phyloP scores from a whole-genome alignment of 2,329 filamentous ascomycete species.

The Myriangium duriaei region DNA sequence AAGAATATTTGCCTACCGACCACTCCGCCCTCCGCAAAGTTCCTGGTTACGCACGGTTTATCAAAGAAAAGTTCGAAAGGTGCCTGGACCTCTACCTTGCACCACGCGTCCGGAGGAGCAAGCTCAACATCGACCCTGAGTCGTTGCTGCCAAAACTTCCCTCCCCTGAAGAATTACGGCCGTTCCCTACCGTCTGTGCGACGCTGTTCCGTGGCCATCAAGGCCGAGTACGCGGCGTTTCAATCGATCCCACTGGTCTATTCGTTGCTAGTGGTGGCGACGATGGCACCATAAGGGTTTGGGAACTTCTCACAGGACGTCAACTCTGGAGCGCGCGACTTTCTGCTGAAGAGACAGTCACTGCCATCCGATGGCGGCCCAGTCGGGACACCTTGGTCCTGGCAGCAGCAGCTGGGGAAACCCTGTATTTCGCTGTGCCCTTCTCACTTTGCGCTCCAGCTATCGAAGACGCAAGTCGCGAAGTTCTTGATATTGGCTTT shows the following conservation, averaged over 20 bases:
- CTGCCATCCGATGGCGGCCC: constrained; percentile 81
- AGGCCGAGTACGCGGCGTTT: constrained; percentile 71
- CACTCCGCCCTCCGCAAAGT: constrained; percentile 80
- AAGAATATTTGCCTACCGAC: constrained; percentile 72
- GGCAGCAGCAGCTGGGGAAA: constrained; percentile 72
- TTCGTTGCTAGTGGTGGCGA: constrained; percentile 89
- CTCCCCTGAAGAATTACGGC: constrained; percentile 81
- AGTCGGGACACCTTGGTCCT: constrained; percentile 68
- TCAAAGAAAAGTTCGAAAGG: constrained; percentile 93
- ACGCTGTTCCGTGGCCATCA: constrained; percentile 81
- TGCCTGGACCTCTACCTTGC: constrained; percentile 93
- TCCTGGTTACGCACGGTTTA: constrained; percentile 75
- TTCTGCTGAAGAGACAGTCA: constrained; percentile 65
- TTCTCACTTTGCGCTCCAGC: constrained; percentile 28
- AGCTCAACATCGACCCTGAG: constrained; percentile 91
- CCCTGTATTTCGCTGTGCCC: constrained; percentile 70
- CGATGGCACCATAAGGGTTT: constrained; percentile 82
- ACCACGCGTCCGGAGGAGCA: constrained; percentile 79
- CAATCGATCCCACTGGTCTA: constrained; percentile 72
- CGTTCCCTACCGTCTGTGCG: constrained; percentile 83
- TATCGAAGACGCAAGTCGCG: constrained; percentile 60
- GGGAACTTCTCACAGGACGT: constrained; percentile 75
- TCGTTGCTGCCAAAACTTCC: constrained; percentile 87
- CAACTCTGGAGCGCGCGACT: constrained; percentile 78
- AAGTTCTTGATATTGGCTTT: constrained; percentile 77